phyloP scores from a whole-genome alignment of 78 protist species.

The Dictyostelium brefeldianum region DNA sequence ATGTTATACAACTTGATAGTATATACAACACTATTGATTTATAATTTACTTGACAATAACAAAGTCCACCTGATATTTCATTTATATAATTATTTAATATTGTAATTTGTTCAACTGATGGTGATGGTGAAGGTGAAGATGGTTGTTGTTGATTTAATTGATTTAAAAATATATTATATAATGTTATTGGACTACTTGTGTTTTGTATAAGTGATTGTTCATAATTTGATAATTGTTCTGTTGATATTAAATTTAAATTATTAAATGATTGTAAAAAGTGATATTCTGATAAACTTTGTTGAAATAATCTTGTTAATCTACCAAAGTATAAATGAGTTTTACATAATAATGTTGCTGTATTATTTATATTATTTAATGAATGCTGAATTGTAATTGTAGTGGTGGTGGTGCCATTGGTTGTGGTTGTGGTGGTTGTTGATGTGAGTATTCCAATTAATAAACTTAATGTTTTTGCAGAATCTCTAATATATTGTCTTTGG shows the following conservation, averaged over 20 bases:
- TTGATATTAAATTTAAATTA: not conserved
- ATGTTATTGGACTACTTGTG: not conserved
- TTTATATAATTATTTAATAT: conserved; percentile 5
- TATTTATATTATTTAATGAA: not conserved
- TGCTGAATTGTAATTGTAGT: not conserved
- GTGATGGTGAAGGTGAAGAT: too few species aligned
- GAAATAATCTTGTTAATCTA: conserved; percentile 51
- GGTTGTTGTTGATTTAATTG: not conserved
- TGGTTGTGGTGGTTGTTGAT: not conserved
- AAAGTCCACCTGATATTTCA: conserved; percentile 66
- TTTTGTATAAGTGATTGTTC: not conserved
- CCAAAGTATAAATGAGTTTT: conserved; percentile 66
- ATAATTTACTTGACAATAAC: not conserved
- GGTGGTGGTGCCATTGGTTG: not conserved
- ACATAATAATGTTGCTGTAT: conserved; percentile 13
- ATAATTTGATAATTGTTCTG: not conserved
- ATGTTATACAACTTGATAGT: conserved; percentile 15
- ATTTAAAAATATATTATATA: not conserved
- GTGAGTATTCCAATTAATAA: not conserved
- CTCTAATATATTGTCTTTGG: conserved; percentile 36
- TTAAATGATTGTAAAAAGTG: conserved; percentile 8
- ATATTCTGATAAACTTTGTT: conserved; percentile 31
- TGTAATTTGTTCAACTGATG: not conserved
- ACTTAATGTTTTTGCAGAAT: conserved; percentile 42
- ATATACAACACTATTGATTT: conserved; percentile 34